These are phyloP conservation scores for Hypomontagnella submonticulosa DNA, from an alignment of 495 filamentous ascomycete genomes.

Conservation along the genomic window DNA sequence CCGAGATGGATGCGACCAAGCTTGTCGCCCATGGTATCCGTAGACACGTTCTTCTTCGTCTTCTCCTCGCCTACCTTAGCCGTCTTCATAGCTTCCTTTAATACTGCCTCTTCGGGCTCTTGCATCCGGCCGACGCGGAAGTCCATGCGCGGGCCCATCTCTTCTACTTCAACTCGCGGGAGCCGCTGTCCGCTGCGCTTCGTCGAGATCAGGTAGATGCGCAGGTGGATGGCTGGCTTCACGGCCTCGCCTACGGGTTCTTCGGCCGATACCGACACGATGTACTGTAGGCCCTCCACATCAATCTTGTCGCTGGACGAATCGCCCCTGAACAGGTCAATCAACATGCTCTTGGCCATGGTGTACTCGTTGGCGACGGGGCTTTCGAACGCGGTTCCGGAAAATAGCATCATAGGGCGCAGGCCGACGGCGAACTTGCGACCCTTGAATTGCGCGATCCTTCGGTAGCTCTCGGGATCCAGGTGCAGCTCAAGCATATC, in stretches of 20 bases:
- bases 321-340: constrained; percentile 85
- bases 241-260: constrained; percentile 67
- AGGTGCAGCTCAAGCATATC: constrained; percentile 93
- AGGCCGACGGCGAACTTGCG: constrained; percentile 82
- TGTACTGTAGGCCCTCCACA: constrained; percentile 91
- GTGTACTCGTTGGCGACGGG: constrained; percentile 77
- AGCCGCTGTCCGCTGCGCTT: constrained; percentile 86
- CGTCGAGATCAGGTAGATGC: constrained; percentile 84
- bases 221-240: constrained; percentile 79
- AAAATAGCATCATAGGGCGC: constrained; percentile 88
- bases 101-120: constrained; percentile 76
- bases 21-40: constrained; percentile 94
- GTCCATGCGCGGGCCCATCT: constrained; percentile 95
- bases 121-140: constrained; percentile 85
- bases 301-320: constrained; percentile 77
- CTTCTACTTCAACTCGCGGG: constrained; percentile 90
- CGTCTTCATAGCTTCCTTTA: constrained; percentile 92
- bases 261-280: constrained; percentile 80
- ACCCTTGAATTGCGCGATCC: constrained; percentile 81
- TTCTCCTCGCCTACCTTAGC: constrained; percentile 77
- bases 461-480: constrained; percentile 71
- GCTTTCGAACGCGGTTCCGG: constrained; percentile 85
- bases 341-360: constrained; percentile 84
- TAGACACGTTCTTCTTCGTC: constrained; percentile 94
- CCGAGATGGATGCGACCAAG: constrained; percentile 91